Base-by-base conservation (phyloP, 306 rosid species). In the Begonia masoniana region DNA sequence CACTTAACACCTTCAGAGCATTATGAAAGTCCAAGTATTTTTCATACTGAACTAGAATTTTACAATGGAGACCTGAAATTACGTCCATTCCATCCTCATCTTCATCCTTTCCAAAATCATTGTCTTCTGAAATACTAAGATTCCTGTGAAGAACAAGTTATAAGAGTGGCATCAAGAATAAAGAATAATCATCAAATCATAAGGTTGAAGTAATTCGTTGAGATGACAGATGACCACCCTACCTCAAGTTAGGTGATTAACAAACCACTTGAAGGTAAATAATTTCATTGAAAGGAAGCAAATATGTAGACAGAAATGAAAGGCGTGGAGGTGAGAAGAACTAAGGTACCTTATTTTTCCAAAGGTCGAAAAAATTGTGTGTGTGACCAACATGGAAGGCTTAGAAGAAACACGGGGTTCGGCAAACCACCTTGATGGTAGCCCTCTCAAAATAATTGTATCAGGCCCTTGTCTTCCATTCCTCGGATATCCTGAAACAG, bases 371-470 rank as follows among this genome's bases (percentile, higher is more conserved):
- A 91, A 91, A 50, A 91, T 91, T 57, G 97, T 82, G 62, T 85
- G 97, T 5, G 94, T 82, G 23, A 91, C 97, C 43, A 91, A 79
- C 91, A 83, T 74, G 43, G 97, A 91, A 64, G 94, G 94, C 75
- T 91, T 85, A 1, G 97, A 91, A 12, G 96, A 91, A 75, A 91
- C 96, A 59, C 85, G 62, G 0, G 96, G 94, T 74, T 91, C 97
- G 0, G 96, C 81, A 49, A 91, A 91, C 97, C 97, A 91, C 35
- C 96, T 72, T 10, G 96, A 91, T 0, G 97, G 97, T 9, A 79
- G 67, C 5, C 85, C 92, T 45, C 78, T 74, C 31, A 91, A 56
- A 10, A 82, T 59, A 31, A 85, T 67, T 0, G 97, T 91, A 65
- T 91, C 96, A 2, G 86, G 82, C 43, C 81, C 82, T 36, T 69